Base-by-base conservation (phyloP, 257 asterid genomes). In the Nicotiana noctiflora region DNA sequence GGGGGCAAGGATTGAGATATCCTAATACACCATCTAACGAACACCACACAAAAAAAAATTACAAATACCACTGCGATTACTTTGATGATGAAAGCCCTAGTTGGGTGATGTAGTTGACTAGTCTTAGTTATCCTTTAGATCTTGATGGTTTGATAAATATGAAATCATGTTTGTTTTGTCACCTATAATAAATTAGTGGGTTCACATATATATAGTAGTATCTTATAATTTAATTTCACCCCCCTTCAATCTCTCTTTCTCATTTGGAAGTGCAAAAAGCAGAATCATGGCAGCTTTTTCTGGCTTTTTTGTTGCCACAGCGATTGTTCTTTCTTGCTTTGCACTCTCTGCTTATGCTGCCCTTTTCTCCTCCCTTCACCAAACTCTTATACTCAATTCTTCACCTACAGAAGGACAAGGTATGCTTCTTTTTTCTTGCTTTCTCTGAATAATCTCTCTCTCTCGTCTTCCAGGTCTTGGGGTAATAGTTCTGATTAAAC, bases 331-430 rank as follows among this genome's bases (percentile, higher is more conserved):
- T 34, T 86, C 76, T 17, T 72, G 80, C 80, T 79, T 86, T 11
- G 84, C 59, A 40, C 62, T 82, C n/a, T 19, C 74, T 60, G 81
- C 82, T 77, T 66, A 72, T 72, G 86, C 84, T 40, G 80, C 60
- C 1, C 79, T 81, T 77, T 85, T 86, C 53, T 82, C 88, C 56
- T 85, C 91, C 77, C 84, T 88, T 25, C 83, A 74, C 3, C 80
- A 51, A 23, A 83, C 89, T 80, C 85, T 88, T 0, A 1, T 82
- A 21, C 85, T 88, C 81, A 27, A 82, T 13, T 86, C 86, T 64
- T 85, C 90, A 10, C 77, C 83, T 7, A 3, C 55, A 66, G 66
- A 76, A 13, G 86, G 85, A 64, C 86, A 86, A 86, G 88, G 91
- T 86, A 85, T 2, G 27, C 21, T 8, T 4, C 1, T 18, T 3